Base-by-base conservation (phyloP, 805 yeast species). In the Teunomyces funiuensis region DNA sequence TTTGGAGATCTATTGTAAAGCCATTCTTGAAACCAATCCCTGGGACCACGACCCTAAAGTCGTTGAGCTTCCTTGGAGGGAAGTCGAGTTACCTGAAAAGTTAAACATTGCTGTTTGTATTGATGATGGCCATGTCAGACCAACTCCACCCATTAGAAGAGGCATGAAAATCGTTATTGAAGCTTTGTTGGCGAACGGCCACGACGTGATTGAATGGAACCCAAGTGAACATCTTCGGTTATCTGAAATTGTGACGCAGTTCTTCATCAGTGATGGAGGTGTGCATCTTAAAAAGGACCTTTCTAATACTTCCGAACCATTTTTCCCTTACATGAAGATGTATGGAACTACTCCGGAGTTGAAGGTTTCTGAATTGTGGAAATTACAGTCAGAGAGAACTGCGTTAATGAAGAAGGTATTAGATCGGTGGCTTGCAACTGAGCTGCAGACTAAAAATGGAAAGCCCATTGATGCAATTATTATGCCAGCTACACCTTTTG, bases 61-160 rank as follows among this genome's bases (percentile, higher is more conserved):
- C 29, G 52, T 69, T 14, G 78, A 79, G 20, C 55, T 80, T 15
- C 74, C 79, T 1, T 80, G 82, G 81, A 62, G 71, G 42, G 47
- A 52, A 1, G 52, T 54, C 0, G 55, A 54, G 19, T 40, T 67
- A 26, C 67, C 71, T 6, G 55, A 59, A 34, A 69, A 65, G 45
- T 51, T 77, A 22, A 67, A 60, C 14, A 54, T 77, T 49, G 79
- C 74, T 2, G 56, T 77, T n/a, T 48, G 73, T 51, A 50, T 49
- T 22, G 68, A 66, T 43, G 81, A 78, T 50, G 73, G 71, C 6
- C 51, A 61, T 17, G 65, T 73, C 5, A 61, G 66, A n/a, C 83
- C 83, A 11, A 75, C 74, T 20, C 85, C 85, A 1, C 83, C 85
- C 6, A 68, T 80, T 14, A 48, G 58, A 5, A 63, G 83, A 45